Evolutionary conservation across 345 rosid species (phyloP), one percentile per base, ranked within the genome.

Genomic region (Populus simonii): DNA sequence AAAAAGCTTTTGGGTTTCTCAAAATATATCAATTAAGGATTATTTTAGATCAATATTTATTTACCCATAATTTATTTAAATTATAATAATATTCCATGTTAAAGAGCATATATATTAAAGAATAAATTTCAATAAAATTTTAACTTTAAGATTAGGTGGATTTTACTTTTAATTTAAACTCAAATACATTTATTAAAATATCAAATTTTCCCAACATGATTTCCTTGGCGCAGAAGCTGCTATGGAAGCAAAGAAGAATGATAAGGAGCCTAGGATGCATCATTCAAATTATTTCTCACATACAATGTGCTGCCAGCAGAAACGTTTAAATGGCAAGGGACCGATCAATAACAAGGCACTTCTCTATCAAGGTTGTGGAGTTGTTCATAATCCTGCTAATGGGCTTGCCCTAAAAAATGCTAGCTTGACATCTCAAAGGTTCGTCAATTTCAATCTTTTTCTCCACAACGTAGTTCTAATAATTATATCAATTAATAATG

Each of bases 211-310:
- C 15, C 15, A 43, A 0, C 47, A 59, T 59, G 29, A 35, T 12
- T 75, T 67, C 49, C 27, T 70, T 35, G 45, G 73, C 65, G 78
- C 84, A 89, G 86, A 84, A 84, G 84, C 82, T 38, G 77, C 81
- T 3, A 9, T 66, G 18, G 72, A 72, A 59, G 82, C 76, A 17
- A 85, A 77, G 82, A 79, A 65, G 66, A 70, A 83, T 22, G 71
- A 22, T 3, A 70, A 49, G 69, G 43, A 69, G 22, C 6, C 10
- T 35, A n/a, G 35, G 12, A 25, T 74, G 31, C 43, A 49, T 0
- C 41, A 33, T 22, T 38, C 79, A 41, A 75, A 55, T 69, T 68
- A 68, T 36, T 68, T 45, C 15, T 59, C 78, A 13, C 65, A 63
- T 23, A 29, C 78, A 15, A 68, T 41, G 51, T 36, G 61, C 38